phyloP scores from a whole-genome alignment of 257 asterid genomes.

The Solanum arcanum region DNA sequence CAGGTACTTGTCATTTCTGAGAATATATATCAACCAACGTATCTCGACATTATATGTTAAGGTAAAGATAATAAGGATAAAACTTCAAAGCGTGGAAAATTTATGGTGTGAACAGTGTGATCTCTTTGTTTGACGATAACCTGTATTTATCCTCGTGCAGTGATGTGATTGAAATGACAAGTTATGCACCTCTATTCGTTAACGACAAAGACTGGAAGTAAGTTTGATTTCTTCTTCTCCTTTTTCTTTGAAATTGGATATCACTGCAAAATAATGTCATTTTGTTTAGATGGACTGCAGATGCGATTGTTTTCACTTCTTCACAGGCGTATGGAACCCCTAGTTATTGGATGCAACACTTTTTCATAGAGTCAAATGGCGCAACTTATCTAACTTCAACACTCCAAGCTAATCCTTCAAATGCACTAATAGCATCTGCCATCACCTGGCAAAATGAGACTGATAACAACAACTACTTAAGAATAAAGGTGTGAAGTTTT shows the following conservation, averaged over 20 bases:
- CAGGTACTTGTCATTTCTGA: slow-evolving; percentile 34
- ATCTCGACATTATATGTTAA: background rate
- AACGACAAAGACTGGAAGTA: slow-evolving; percentile 55
- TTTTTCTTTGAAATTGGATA: background rate
- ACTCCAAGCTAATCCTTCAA: slow-evolving; percentile 30
- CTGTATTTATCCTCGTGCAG: slow-evolving; percentile 26
- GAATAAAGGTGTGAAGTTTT: slow-evolving; percentile 42
- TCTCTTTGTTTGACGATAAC: background rate
- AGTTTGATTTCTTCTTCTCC: background rate
- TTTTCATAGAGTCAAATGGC: slow-evolving; percentile 77
- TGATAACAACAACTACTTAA: slow-evolving; percentile 18
- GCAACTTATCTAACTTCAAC: slow-evolving; percentile 68
- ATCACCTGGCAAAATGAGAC: slow-evolving; percentile 40
- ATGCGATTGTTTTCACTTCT: slow-evolving; percentile 81
- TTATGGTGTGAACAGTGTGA: background rate
- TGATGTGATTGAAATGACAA: slow-evolving; percentile 78
- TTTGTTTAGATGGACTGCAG: slow-evolving; percentile 64
- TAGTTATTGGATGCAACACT: slow-evolving; percentile 96
- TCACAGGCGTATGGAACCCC: slow-evolving; percentile 72
- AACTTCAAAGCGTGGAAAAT: background rate
- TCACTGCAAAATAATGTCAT: background rate
- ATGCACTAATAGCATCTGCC: slow-evolving; percentile 60
- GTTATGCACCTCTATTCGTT: slow-evolving; percentile 87
- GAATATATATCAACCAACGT: background rate
- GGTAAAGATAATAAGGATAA: background rate